Conservation (phyloP, 164 flowering plant genomes). For the Protea cynaroides region DNA sequence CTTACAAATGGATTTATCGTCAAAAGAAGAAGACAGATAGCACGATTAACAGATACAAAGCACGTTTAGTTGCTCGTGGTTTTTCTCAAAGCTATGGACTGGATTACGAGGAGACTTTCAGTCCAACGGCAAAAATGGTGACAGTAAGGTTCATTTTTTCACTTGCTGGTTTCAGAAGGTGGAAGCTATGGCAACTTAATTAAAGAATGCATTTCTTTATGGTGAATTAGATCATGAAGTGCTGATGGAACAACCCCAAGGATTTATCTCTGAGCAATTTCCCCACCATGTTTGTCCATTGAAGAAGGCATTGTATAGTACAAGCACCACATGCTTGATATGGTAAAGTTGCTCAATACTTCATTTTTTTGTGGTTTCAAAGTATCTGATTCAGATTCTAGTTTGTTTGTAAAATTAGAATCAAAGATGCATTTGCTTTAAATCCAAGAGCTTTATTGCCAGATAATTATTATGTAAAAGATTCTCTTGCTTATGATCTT, state of each 20-base stretch:
- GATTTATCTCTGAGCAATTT: too few relatives aligned
- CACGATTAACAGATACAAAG: conserved; percentile 14
- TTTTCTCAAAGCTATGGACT: conserved; percentile 19
- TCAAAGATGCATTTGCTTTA: conserved; percentile 1
- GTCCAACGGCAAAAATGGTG: conserved; percentile 11
- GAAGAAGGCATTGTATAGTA: conserved; percentile 17
- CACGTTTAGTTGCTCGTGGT: conserved; percentile 17
- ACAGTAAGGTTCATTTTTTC: conserved; percentile 9
- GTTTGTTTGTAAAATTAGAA: conserved; percentile 15
- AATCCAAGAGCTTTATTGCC: too few relatives aligned
- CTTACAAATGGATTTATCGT: conserved; percentile 17
- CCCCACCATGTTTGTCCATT: conserved; percentile 19
- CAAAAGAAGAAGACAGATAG: conserved; percentile 14
- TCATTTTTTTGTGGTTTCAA: conserved; percentile 15
- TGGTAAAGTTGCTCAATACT: conserved; percentile 16
- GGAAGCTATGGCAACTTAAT: conserved; percentile 17
- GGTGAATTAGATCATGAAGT: conserved; percentile 17
- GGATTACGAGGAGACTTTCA: conserved; percentile 21
- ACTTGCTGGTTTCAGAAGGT: conserved; percentile 10
- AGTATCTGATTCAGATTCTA: conserved; percentile 14
- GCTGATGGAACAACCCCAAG: conserved; percentile 17
- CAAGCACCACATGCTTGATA: background rate
- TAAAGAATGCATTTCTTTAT: conserved; percentile 21
- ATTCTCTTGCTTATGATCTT: too few relatives aligned
- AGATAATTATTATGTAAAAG: too few relatives aligned